phyloP scores from a whole-genome alignment of 2,329 filamentous ascomycete species.

The Clonostachys solani region DNA sequence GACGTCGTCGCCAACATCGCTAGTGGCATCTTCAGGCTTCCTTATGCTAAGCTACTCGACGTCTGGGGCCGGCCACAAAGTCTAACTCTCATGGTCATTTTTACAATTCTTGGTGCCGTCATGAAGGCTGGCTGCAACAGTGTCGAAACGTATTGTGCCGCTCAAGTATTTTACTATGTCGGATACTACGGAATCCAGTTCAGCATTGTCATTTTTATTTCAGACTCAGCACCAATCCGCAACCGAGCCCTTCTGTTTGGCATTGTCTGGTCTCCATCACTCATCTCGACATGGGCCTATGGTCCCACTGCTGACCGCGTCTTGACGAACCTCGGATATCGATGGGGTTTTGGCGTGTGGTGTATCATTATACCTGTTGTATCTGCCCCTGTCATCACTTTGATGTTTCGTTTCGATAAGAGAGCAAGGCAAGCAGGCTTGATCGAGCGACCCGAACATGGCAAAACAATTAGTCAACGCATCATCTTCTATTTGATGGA shows the following conservation, averaged over 20 bases:
- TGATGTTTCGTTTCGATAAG: conserved; percentile 52
- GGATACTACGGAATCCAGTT: conserved; percentile 40
- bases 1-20: conserved; percentile 50
- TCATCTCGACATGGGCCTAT: conserved; percentile 61
- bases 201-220: conserved; percentile 59
- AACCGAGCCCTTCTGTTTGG: conserved; percentile 64
- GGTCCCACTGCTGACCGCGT: conserved; percentile 51
- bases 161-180: conserved; percentile 62
- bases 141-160: conserved; percentile 58
- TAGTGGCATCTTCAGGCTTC: conserved; percentile 55
- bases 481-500: conserved; percentile 48
- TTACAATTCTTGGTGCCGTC: conserved; percentile 48
- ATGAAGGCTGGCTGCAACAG: conserved; percentile 63
- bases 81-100: conserved; percentile 42
- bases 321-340: conserved; percentile 48
- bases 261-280: conserved; percentile 60
- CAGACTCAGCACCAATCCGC: conserved; percentile 61
- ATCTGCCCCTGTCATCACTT: conserved; percentile 47
- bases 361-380: conserved; percentile 58
- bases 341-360: conserved; percentile 66
- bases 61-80: conserved; percentile 63
- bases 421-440: conserved; percentile 52
- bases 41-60: conserved; percentile 62
- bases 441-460: conserved; percentile 25
- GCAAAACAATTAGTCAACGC: not conserved